These are phyloP conservation scores for Diophrys sp. DNA, from an alignment of 73 alveolate genomes.

Conservation along the genomic window DNA sequence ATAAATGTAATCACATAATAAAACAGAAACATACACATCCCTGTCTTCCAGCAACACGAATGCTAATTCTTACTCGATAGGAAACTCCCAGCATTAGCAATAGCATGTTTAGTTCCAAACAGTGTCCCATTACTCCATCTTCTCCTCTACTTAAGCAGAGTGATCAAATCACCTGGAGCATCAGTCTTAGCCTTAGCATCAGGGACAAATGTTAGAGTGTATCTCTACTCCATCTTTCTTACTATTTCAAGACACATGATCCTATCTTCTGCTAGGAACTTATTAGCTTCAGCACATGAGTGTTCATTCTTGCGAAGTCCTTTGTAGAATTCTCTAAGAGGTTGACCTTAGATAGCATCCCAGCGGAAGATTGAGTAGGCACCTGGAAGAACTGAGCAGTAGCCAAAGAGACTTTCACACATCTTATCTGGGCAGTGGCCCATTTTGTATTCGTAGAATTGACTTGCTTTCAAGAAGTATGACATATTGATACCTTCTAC, in stretches of 20 bases:
- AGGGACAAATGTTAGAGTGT: slow-evolving; percentile 37
- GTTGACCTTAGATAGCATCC: slow-evolving; percentile 52
- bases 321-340: slow-evolving; percentile 39
- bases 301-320: slow-evolving; percentile 30
- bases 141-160: slow-evolving; percentile 44
- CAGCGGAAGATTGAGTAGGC: slow-evolving; percentile 57
- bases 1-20: slow-evolving; percentile 22
- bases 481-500: neutral
- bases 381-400: slow-evolving; percentile 53
- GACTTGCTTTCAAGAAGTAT: slow-evolving; percentile 3
- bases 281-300: slow-evolving; percentile 47
- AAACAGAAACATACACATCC: slow-evolving; percentile 20
- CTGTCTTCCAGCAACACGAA: slow-evolving; percentile 9
- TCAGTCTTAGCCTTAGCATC: slow-evolving; percentile 57
- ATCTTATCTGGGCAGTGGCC: slow-evolving; percentile 50
- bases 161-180: slow-evolving; percentile 36
- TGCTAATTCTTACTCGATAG: slow-evolving; percentile 35
- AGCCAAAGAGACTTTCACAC: slow-evolving; percentile 43
- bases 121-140: slow-evolving; percentile 14
- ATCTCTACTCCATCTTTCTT: slow-evolving; percentile 7
- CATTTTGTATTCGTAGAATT: slow-evolving; percentile 44
- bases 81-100: neutral
- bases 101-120: neutral
- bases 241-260: slow-evolving; percentile 58
- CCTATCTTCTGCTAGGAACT: slow-evolving; percentile 62